Conservation (phyloP, 257 asterid species). For the Solanum tarijense region DNA sequence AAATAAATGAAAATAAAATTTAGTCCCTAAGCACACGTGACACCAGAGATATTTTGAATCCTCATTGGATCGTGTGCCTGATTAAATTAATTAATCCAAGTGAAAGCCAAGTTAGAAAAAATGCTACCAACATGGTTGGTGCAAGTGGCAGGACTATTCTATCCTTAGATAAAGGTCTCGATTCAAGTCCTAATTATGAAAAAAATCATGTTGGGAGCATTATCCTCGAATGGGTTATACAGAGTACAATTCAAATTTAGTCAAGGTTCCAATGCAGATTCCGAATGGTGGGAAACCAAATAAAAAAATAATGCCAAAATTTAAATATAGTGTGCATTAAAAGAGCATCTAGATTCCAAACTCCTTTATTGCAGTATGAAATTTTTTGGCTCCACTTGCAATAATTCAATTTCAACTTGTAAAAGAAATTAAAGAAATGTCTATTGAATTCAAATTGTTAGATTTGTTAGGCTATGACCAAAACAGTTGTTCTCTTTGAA, state of each 20-base stretch:
- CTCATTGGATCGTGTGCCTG: constrained; percentile 15
- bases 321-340: background rate
- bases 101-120: background rate
- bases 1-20: background rate
- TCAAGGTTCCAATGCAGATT: fast-evolving
- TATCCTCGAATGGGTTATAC: fast-evolving
- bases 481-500: background rate
- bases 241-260: fast-evolving
- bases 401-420: background rate
- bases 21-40: constrained; percentile 1
- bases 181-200: too few relatives aligned
- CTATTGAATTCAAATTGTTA: background rate
- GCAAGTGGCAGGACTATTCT: fast-evolving
- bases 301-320: background rate
- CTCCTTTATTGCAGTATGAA: background rate
- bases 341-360: background rate
- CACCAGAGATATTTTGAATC: constrained; percentile 6
- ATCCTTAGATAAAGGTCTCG: too few relatives aligned
- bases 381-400: background rate
- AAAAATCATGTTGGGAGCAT: fast-evolving
- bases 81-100: background rate
- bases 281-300: fast-evolving
- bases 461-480: background rate
- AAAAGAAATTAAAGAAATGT: background rate
- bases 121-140: background rate